These are phyloP conservation scores for Neurospora sp. DNA, from an alignment of 495 filamentous ascomycete genomes.

Conservation along the genomic window DNA sequence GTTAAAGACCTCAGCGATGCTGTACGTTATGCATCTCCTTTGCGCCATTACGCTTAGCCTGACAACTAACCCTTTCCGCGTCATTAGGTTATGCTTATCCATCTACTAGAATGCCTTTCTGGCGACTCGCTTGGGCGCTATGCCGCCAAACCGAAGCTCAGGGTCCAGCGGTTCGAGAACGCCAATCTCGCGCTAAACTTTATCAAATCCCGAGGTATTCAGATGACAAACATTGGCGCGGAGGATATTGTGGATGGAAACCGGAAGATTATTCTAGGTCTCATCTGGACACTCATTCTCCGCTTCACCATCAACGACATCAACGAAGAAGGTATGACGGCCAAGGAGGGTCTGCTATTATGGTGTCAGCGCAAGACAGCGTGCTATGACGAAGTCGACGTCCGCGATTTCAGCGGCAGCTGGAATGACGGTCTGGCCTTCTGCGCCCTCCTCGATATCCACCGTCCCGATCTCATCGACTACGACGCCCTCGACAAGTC, in stretches of 20 bases:
- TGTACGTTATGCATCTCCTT: conserved; percentile 41
- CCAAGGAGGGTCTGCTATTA: conserved; percentile 86
- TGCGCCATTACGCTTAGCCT: neutral
- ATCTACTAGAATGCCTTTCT: conserved; percentile 90
- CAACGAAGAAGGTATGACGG: conserved; percentile 94
- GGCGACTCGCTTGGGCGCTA: conserved; percentile 91
- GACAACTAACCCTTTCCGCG: neutral
- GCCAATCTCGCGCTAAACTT: conserved; percentile 92
- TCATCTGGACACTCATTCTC: conserved; percentile 97
- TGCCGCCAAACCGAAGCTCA: conserved; percentile 87
- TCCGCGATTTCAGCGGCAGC: conserved; percentile 84
- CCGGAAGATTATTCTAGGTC: conserved; percentile 88
- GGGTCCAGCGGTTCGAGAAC: conserved; percentile 97
- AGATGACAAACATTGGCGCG: conserved; percentile 96
- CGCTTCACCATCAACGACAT: conserved; percentile 98
- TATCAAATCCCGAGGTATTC: conserved; percentile 80
- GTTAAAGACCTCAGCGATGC: conserved; percentile 86
- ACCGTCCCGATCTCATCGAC: conserved; percentile 93
- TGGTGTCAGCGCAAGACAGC: conserved; percentile 99
- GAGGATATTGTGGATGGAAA: conserved; percentile 99
- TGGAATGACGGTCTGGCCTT: conserved; percentile 98
- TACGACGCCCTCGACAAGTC: conserved; percentile 88
- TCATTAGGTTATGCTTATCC: conserved; percentile 77
- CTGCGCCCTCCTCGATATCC: conserved; percentile 92
- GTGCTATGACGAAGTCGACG: conserved; percentile 92